phyloP scores from a whole-genome alignment of 768 basidiomycete genomes.

The Suillus tomentosus region DNA sequence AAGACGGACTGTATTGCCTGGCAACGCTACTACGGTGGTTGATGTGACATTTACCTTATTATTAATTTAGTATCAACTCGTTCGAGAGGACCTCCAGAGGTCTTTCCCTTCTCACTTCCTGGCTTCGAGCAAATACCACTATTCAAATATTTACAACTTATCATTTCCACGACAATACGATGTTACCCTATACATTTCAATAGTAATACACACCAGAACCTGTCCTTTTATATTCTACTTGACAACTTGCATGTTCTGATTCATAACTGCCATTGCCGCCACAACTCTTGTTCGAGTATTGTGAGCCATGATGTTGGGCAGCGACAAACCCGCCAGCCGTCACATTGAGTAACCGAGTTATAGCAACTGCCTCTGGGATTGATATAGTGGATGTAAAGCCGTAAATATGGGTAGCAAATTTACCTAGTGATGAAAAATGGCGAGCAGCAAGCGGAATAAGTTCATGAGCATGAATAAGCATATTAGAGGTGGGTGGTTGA shows the following conservation, averaged over 20 bases:
- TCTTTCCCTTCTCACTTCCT: neutral
- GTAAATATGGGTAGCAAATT: neutral
- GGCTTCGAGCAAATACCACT: neutral
- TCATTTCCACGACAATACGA: neutral
- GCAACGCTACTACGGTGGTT: neutral
- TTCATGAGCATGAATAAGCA: too few species aligned
- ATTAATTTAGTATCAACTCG: neutral
- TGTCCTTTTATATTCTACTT: neutral
- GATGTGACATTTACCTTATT: neutral
- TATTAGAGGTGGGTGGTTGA: too few species aligned
- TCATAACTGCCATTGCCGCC: neutral
- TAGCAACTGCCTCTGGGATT: too few species aligned
- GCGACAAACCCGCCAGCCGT: neutral
- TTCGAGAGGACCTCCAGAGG: neutral
- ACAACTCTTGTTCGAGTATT: neutral
- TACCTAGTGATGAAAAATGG: neutral
- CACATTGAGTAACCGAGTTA: too few species aligned
- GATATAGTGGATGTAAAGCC: neutral
- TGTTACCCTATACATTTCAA: neutral
- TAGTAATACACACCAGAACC: neutral
- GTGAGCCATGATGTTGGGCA: neutral
- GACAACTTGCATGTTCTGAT: neutral
- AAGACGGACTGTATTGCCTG: too few species aligned
- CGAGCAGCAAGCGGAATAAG: neutral
- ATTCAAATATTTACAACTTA: neutral